Percentiles rank a stretch among this genome's conserved stretches.
These are phyloP conservation scores for Aspergillus diversus DNA, from an alignment of 495 filamentous ascomycete genomes.

Conservation along the genomic window DNA sequence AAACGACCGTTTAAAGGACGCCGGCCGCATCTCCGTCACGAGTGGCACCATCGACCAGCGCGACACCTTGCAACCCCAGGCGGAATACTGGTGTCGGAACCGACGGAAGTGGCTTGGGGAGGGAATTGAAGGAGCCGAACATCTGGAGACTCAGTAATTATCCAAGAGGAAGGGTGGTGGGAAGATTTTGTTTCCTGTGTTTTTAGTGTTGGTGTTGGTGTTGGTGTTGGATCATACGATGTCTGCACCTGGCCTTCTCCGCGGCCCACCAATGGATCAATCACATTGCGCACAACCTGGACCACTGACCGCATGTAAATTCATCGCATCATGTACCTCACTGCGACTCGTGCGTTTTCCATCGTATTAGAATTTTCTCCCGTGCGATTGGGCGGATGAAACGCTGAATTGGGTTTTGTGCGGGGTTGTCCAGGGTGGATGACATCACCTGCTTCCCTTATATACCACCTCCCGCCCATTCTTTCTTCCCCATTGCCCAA, in stretches of 20 bases:
- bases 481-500: not conserved
- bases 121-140: slow-evolving; percentile 2
- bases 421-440: not conserved
- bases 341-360: no score
- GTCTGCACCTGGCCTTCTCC: no score
- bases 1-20: not conserved
- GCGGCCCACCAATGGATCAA: no score
- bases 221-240: no score
- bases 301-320: no score
- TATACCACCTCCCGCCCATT: not conserved
- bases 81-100: slow-evolving; percentile 11
- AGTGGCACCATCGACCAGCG: slow-evolving; percentile 19
- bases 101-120: slow-evolving; percentile 13
- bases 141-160: slow-evolving; percentile 13
- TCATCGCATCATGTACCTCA: no score
- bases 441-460: not conserved
- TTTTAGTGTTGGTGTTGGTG: no score
- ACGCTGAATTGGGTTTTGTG: no score
- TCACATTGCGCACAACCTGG: no score
- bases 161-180: not conserved
- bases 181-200: not conserved
- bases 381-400: no score
- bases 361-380: no score
- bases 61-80: not conserved
- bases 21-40: not conserved